Evolutionary conservation across 345 rosid genomes (phyloP).

Genomic region (Brassica cretica): DNA sequence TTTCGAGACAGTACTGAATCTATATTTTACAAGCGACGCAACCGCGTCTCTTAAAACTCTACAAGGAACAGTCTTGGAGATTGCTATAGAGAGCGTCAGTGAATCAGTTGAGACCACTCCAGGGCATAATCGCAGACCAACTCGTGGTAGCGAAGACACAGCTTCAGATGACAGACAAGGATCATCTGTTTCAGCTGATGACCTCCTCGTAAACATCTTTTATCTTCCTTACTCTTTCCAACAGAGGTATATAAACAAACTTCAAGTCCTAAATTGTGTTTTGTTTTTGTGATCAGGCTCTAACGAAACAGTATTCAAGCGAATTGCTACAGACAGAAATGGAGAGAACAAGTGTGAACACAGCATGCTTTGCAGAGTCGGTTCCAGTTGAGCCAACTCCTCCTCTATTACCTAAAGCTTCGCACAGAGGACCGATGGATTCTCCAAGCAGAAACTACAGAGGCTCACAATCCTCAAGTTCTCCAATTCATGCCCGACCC

Average conservation of each 20-base stretch:
- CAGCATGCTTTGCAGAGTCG: constrained; percentile 82
- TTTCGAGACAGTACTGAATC: constrained; percentile 79
- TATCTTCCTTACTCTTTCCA: neutral
- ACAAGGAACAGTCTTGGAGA: constrained; percentile 83
- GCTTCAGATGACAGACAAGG: constrained; percentile 80
- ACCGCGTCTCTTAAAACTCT: constrained; percentile 72
- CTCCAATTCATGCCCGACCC: constrained; percentile 60
- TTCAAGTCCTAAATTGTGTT: neutral
- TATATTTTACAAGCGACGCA: constrained; percentile 72
- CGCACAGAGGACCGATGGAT: constrained; percentile 64
- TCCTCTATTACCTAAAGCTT: constrained; percentile 64
- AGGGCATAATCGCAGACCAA: constrained; percentile 66
- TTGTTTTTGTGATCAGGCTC: constrained; percentile 48
- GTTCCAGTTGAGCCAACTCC: constrained; percentile 62
- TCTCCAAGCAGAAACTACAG: constrained; percentile 63
- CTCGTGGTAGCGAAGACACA: constrained; percentile 96
- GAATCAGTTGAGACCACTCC: constrained; percentile 73
- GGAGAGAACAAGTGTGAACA: constrained; percentile 87
- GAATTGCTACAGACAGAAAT: constrained; percentile 81
- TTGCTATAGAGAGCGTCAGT: constrained; percentile 71
- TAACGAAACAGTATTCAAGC: constrained; percentile 75
- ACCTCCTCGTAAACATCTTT: constrained; percentile 69
- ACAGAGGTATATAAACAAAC: neutral
- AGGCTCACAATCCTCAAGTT: constrained; percentile 48
- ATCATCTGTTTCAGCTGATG: constrained; percentile 80